Base-by-base conservation (phyloP, 495 filamentous ascomycete species). In the Hyaloscypha finlandica region DNA sequence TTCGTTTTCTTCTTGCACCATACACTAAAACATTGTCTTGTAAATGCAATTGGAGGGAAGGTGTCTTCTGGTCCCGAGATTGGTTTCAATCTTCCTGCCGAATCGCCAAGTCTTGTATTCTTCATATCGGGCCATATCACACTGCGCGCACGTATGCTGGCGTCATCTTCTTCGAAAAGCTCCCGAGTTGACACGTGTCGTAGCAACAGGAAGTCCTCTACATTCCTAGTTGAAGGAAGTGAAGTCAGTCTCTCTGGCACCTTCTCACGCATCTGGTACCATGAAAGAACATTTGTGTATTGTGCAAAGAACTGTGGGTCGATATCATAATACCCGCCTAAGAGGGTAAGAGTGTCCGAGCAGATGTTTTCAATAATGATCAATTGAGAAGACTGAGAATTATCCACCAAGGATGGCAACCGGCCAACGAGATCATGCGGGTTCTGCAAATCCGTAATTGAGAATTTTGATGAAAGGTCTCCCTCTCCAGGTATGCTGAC, bases 401-500 rank as follows among this genome's bases (percentile, higher is more conserved):
- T 30, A 8, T 42, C 59, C 6, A 0, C 37, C 35, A 61, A 2
- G 32, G 59, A 48, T 4, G 9, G 42, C 42, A 48, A 48, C 4
- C 16, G 42, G 0, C 16, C 16, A 48, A 19, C 8, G 16, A 48
- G 42, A 14, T 19, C 42, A 48, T 48, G 4, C 1, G 42, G 16
- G 16, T 19, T 19, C 8, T 19, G 29, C 35, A 51, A 30, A 45
- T 22, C n/a, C 14, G 32, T 61, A 9, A 39, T 20, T 45, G 59
- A 61, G 37, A 45, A 19, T 25, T 45, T n/a, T 4, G 59, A 42
- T 29, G 25, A 22, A 37, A 25, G 25, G 25, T n/a, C 8, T 14
- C 33, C 25, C 30, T 61, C 35, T 61, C 59, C 35, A 45, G 59
- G 39, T 61, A 61, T 61, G 59, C 48, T 61, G 59, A 61, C 16